Evolutionary conservation across 2,329 filamentous ascomycete species (phyloP), one percentile per base, ranked within the genome.

Genomic region (Dactylellina drechsleri): DNA sequence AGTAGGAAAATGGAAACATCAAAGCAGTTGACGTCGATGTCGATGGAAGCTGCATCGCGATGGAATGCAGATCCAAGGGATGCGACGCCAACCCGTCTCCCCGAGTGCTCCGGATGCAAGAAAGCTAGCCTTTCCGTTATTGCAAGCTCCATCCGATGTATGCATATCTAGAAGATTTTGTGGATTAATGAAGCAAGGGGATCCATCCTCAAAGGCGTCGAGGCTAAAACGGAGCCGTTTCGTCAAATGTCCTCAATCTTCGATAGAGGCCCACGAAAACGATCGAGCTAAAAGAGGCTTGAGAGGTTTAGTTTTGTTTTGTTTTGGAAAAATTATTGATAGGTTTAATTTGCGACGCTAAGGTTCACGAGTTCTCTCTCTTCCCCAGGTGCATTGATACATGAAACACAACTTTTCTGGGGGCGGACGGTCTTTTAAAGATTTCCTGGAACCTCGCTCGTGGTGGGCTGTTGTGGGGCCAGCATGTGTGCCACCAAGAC

Each of bases 351-450:
- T 40, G 23, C 20, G 12, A 15, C 50, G 13, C 18, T 20, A 18
- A 45, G 15, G 12, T 45, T 23, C 43, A 40, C n/a, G 23, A 15
- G 16, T 45, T 45, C 40, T 18, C 28, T 26, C 18, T 45, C 31
- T 26, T 45, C 36, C n/a, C 36, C 36, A 36, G 8, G 20, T 36
- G 45, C 45, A 20, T 15, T 45, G 31, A 40, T 36, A 18, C 52
- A 62, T 62, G 41, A 40, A 49, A 53, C 49, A n/a, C 10, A 7
- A 62, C 49, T 54, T 36, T 61, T 23, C 20, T n/a, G 64, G 71
- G 64, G 52, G 41, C 26, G 13, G 28, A 18, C 57, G 36, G 6
- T 58, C 59, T 75, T 75, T 75, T 75, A 75, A 75, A 75, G 71
- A 58, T 64, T 75, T 75, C 45, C 52, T 26, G 52, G 50, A 58